These are phyloP conservation scores for Nicotiana noctiflora DNA, from an alignment of 257 asterid species.

Conservation along the genomic window DNA sequence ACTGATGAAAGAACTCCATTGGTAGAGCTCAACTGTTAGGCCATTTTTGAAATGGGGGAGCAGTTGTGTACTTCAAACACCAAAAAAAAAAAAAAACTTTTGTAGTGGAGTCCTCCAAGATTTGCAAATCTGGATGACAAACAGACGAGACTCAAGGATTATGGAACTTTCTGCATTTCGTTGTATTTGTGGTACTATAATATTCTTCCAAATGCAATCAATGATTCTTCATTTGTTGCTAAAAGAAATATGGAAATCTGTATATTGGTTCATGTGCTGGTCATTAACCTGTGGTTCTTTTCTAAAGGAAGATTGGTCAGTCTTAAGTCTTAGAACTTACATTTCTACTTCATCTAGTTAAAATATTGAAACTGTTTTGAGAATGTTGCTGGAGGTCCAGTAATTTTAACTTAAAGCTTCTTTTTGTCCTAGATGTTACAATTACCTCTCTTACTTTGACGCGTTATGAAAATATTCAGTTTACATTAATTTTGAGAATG, in stretches of 20 bases:
- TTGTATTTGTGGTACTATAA: background rate
- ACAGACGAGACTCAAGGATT: background rate
- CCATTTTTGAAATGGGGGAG: background rate
- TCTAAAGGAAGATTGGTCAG: background rate
- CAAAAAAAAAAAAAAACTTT: too few relatives aligned
- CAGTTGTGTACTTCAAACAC: background rate
- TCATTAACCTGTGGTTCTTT: too few relatives aligned
- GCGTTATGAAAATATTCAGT: background rate
- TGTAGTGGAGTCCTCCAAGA: background rate
- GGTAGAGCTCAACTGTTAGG: background rate
- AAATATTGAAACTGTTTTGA: too few relatives aligned
- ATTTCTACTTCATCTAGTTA: background rate
- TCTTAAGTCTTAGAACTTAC: background rate
- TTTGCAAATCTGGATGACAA: background rate
- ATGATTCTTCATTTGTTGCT: background rate
- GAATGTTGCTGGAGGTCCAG: too few relatives aligned
- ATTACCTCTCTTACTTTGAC: background rate
- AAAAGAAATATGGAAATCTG: background rate
- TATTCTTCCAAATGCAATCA: background rate
- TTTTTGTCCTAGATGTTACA: background rate
- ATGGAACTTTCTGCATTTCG: background rate
- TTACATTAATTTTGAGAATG: background rate
- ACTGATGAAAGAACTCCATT: conserved; percentile 4
- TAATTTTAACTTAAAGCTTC: too few relatives aligned
- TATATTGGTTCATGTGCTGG: background rate